Evolutionary conservation across 2,329 filamentous ascomycete species (phyloP).

Genomic region (Cordyceps cateniannulata): DNA sequence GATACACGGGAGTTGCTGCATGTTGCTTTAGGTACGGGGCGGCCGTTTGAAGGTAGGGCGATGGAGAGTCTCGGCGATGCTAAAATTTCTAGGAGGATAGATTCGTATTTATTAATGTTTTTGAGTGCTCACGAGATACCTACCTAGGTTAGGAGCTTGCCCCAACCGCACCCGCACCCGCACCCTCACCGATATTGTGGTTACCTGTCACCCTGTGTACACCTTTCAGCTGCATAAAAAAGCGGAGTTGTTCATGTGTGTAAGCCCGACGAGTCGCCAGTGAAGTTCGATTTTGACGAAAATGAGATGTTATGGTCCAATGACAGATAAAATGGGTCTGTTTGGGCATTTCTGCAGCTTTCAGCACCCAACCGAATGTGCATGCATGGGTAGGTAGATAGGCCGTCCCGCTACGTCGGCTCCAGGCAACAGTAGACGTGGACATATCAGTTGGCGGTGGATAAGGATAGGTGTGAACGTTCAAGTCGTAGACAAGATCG

Average conservation of each 20-base stretch:
- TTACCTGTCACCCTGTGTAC: not conserved
- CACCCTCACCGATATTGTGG: not conserved
- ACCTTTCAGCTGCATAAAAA: constrained; percentile 4
- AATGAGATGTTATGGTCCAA: constrained; percentile 6
- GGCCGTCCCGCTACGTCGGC: not conserved
- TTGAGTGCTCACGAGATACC: not conserved
- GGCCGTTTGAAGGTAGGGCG: not conserved
- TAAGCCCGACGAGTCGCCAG: constrained; percentile 4
- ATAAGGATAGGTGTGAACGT: not conserved
- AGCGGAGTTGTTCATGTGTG: constrained; percentile 9
- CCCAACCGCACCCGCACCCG: not conserved
- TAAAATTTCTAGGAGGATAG: not conserved
- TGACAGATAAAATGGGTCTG: constrained; percentile 7
- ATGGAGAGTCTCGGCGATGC: not conserved
- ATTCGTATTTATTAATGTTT: not conserved
- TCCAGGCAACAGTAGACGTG: not conserved
- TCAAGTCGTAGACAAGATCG: not conserved
- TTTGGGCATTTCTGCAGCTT: constrained; percentile 10
- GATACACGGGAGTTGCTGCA: constrained; percentile 44
- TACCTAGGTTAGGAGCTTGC: not conserved
- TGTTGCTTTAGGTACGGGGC: constrained; percentile 17
- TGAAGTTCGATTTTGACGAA: not conserved
- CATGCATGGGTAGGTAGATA: no score
- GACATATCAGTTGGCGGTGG: not conserved
- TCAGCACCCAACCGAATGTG: not conserved